Evolutionary conservation across 345 rosid genomes (phyloP), one percentile per base, ranked within the genome.

Genomic region (Salix koriyanagi): DNA sequence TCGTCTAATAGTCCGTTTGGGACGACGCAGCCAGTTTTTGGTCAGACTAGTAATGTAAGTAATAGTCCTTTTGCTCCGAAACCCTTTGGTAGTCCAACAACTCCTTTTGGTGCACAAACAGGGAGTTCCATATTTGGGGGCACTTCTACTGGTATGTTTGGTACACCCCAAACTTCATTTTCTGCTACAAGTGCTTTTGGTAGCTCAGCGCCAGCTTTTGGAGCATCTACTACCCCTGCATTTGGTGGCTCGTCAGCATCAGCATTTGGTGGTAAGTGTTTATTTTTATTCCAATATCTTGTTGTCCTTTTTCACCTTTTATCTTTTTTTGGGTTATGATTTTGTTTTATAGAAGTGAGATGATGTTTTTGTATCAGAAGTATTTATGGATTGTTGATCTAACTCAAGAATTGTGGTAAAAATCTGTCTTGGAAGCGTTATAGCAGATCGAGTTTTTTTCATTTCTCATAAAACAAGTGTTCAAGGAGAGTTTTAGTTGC

Each of bases 81-180:
- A 71, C 93, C 98, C 23, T 91, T 88, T 72, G 91, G 94, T 42
- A 80, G 86, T 71, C 62, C 62, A 11, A 77, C 93, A 76, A 75
- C 85, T 41, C 91, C 95, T 69, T 96, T 96, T 75, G 97, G 92
- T 2, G 79, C 95, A 36, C 98, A 93, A 76, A 87, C 94, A 0
- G 94, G 94, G 66, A 80, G 88, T 76, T 87, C 99, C 54, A 69
- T 91, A 25, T 91, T 96, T 76, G 99, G 98, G 50, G 93, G 94
- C 28, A 90, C 96, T 79, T 88, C 98, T 67, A 93, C 97, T 8
- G 97, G 98, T 36, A 89, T 90, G 80, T 93, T 96, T 88, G 97
- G 97, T 65, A 77, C 89, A 32, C 32, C 93, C 46, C 94, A 83
- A 75, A 34, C 91, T 41, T 85, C 97, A 7, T 91, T 93, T 65